Conservation (phyloP, 1,284 basidiomycete genomes). For the Apiotrichum akiyoshidainum region DNA sequence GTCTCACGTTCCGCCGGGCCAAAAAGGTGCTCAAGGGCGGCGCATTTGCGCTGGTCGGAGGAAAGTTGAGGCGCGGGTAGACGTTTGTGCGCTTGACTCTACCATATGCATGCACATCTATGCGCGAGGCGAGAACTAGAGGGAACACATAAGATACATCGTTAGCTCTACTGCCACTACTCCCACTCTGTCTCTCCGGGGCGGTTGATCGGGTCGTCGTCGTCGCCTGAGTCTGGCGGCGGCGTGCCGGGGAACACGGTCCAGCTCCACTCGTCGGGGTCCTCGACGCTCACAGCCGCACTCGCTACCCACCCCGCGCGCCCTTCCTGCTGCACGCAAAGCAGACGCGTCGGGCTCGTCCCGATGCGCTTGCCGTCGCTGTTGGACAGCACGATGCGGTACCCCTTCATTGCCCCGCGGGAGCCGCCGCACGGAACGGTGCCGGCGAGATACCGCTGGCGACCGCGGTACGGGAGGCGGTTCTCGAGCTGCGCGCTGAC, state of each 20-base stretch:
- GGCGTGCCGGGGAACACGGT: constrained; percentile 8
- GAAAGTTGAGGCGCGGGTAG: constrained; percentile 11
- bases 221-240: background rate
- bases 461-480: constrained; percentile 20
- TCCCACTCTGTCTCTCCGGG: background rate
- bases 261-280: constrained; percentile 47
- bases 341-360: constrained; percentile 27
- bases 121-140: no score
- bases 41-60: constrained; percentile 19
- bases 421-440: constrained; percentile 26
- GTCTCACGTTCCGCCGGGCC: constrained; percentile 83
- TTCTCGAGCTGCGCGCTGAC: constrained; percentile 13
- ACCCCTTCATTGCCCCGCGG: constrained; percentile 32
- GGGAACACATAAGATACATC: background rate
- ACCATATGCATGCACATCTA: no score
- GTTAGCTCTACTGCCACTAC: background rate
- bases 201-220: constrained; percentile 3
- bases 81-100: background rate
- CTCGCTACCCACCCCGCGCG: constrained; percentile 32
- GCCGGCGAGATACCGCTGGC: constrained; percentile 23
- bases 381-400: constrained; percentile 37
- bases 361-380: constrained; percentile 27
- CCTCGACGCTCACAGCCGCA: constrained; percentile 29
- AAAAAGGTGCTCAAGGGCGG: constrained; percentile 58
- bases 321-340: constrained; percentile 38